A percentile compares a stretch with the other conserved stretches of the same genome.
Evolutionary conservation across 2,329 filamentous ascomycete species (phyloP).

Genomic region (Beauveria bassiana): DNA sequence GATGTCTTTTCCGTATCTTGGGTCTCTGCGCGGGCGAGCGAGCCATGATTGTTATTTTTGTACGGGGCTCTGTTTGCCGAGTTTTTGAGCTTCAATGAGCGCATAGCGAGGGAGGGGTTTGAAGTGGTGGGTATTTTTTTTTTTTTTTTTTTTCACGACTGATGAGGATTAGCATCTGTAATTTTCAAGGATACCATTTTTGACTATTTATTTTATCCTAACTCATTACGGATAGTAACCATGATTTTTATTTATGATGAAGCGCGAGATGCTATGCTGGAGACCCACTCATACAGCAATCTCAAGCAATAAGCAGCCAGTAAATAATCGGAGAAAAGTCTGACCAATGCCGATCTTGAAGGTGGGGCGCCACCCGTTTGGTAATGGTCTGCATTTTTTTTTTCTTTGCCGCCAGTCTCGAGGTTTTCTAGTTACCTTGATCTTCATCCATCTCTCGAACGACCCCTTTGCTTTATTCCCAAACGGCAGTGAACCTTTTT

Average conservation of each 20-base stretch:
- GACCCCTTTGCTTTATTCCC: constrained; percentile 12
- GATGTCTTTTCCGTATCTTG: neutral
- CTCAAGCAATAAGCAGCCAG: neutral
- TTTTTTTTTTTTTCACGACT: neutral
- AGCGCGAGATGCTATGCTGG: neutral
- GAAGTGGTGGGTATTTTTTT: neutral
- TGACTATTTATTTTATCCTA: neutral
- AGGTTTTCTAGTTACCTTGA: neutral
- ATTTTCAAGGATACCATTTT: neutral
- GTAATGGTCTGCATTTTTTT: constrained; percentile 10
- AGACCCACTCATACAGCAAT: neutral
- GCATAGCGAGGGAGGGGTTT: constrained; percentile 1
- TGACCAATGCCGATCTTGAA: neutral
- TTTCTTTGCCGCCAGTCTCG: constrained; percentile 1
- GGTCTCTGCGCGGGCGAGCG: neutral
- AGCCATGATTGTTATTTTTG: neutral
- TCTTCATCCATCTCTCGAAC: constrained; percentile 9
- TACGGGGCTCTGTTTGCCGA: neutral
- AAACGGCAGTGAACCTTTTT: constrained; percentile 50
- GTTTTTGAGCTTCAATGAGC: neutral
- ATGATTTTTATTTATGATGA: too few species aligned
- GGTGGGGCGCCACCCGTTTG: neutral
- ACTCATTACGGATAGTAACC: too few species aligned
- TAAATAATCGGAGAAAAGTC: neutral
- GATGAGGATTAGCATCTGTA: constrained; percentile 7